A percentile compares a stretch with the other conserved stretches of the same genome.
These are phyloP conservation scores for Fusarium virguliforme DNA, from an alignment of 2,329 filamentous ascomycete genomes.

Conservation along the genomic window DNA sequence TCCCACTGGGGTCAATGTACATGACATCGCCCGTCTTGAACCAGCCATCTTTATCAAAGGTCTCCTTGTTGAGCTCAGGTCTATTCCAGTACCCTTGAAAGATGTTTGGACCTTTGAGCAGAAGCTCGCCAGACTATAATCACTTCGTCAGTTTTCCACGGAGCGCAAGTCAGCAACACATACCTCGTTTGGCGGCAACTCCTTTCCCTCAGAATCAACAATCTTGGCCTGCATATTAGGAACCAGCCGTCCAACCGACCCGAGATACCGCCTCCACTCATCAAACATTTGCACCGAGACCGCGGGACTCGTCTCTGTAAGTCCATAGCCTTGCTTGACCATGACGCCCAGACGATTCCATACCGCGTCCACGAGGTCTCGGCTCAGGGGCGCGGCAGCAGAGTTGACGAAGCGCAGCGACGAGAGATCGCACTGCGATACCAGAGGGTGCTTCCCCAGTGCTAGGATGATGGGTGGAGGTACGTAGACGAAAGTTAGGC, in stretches of 20 bases:
- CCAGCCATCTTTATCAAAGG: constrained; percentile 83
- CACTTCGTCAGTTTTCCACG: not conserved
- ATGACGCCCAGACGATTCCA: constrained; percentile 82
- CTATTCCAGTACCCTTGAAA: constrained; percentile 86
- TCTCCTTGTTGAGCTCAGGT: constrained; percentile 77
- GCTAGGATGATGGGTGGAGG: constrained; percentile 88
- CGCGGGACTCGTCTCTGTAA: constrained; percentile 88
- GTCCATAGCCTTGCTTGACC: constrained; percentile 93
- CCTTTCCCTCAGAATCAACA: constrained; percentile 74
- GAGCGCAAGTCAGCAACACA: not conserved
- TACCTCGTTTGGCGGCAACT: constrained; percentile 69
- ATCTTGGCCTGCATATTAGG: constrained; percentile 88
- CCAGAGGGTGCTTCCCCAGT: constrained; percentile 83
- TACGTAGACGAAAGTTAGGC: constrained; percentile 84
- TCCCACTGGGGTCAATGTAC: constrained; percentile 81
- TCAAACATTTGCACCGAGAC: constrained; percentile 82
- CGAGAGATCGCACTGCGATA: constrained; percentile 86
- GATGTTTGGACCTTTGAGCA: constrained; percentile 85
- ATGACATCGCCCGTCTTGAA: constrained; percentile 94
- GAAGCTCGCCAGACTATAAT: constrained; percentile 74
- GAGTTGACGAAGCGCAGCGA: constrained; percentile 88
- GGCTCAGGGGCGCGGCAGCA: constrained; percentile 87
- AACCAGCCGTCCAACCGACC: constrained; percentile 82
- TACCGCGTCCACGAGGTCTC: constrained; percentile 83
- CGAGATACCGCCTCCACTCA: constrained; percentile 83